Base-by-base conservation (phyloP, 2,329 filamentous ascomycete genomes). In the Rutstroemia sp. region DNA sequence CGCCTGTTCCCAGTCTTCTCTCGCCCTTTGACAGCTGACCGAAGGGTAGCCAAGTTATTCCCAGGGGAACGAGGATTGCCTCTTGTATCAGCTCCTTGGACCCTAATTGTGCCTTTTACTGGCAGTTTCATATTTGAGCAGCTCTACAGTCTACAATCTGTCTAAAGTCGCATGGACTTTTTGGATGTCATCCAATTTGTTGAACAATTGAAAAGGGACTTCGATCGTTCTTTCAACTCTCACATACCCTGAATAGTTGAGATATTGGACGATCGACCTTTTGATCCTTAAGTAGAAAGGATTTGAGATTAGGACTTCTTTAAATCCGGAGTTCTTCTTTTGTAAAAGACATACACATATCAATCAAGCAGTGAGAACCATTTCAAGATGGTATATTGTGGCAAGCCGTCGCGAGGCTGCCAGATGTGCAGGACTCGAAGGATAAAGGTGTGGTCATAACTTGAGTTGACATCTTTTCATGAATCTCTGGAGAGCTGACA, bases 391-490 rank as follows among this genome's bases (percentile, higher is more conserved):
- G 82, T 85, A 12, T 86, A 85, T 64, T 83, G 80, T 59, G 83
- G 83, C 44, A 85, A 83, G 71, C 81, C 83, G 66, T 86, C 82
- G 0, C 74, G 77, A 72, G 86, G 85, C 65, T 90, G 86, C 66
- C 85, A 87, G 73, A 88, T 86, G 80, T 90, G 86, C 69, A 80
- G 86, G 68, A 86, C 79, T 38, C 78, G 86, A 62, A 79, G 86
- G 64, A 89, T 90, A 68, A 89, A 89, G 79, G 86, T 87, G 76
- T 61, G 76, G 25, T 18, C 18, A 37, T 38, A 41, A 39, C 19
- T 37, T 52, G 16, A 41, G 38, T 23, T 19, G 7, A 50, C 18
- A 12, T 21, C 18, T 27, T 21, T n/a, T n/a, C 14, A 45, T 42
- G 14, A 50, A 38, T 52, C 46, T 66, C 14, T 42, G 10, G 54